Base-by-base conservation (phyloP, 1,284 basidiomycete genomes). In the Pholiota adiposa region DNA sequence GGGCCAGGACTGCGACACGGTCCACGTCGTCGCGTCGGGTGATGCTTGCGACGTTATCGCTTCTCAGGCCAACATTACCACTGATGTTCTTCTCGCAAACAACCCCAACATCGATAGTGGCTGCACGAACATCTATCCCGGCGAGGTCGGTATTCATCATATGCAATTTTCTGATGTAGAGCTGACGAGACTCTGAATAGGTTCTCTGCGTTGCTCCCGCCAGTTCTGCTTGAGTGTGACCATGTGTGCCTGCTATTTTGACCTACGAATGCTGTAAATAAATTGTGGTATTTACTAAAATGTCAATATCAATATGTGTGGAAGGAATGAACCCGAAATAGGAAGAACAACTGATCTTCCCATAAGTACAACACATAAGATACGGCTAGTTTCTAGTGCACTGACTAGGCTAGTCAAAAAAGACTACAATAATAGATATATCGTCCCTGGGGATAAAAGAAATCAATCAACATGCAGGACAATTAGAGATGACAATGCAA, bases 61-160 rank as follows among this genome's bases (percentile, higher is more conserved):
- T 0, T 25, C 53, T 2, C 57, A 56, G 3, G 72, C 75, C 6
- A 70, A 72, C n/a, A 81, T 83, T 41, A 61, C 75, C 9, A 40
- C 70, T 44, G 71, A 54, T 9, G 76, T 74, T 6, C 69, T 87
- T 25, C 62, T 75, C 25, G 65, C 72, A 14, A 84, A 86, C 70
- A 86, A 86, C 72, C 84, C 82, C 3, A 82, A 84, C 60, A 56
- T 87, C 52, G 69, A 80, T 66, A 59, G 67, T 5, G 69, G 51
- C 9, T 86, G 85, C 72, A 73, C 71, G 18, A 83, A 83, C 69
- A 74, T 84, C 12, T 78, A 78, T 63, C 67, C 73, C n/a, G 73
- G 79, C 78, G 66, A 61, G 60, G n/a, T 51, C 8, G 55, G 3
- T 40, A 16, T 9, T n/a, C 51, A 16, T 29, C 9, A 8, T 16